Base-by-base conservation (phyloP, 768 basidiomycete species). In the Hortiboletus campestris region DNA sequence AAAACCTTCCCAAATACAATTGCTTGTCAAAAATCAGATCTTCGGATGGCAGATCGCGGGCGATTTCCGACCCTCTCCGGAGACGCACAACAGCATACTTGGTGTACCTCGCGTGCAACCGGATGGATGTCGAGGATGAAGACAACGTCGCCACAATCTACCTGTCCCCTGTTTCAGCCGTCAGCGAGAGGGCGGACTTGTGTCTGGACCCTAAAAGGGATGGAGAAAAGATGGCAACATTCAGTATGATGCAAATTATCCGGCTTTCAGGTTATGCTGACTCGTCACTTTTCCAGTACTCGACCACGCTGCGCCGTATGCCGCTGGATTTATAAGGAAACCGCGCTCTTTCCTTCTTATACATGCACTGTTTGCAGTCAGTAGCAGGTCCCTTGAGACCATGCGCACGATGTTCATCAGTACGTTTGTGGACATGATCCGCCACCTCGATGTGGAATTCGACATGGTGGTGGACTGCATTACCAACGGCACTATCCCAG, bases 1-100 rank as follows among this genome's bases (percentile, higher is more conserved):
- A 67, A n/a, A 17, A 10, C 6, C 61, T 67, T 14, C 50, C 51
- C 2, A 19, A 45, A 20, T 59, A 66, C 35, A 51, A 52, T 12
- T 16, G 12, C 16, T 39, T 54, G 25, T 36, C 43, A 10, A 25
- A 29, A 5, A 39, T 42, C 2, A 45, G 36, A 31, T 32, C 47
- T 6, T 11, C 19, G 4, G n/a, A 4, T 11, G 6, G 31, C 16
- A 32, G n/a, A 7, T 28, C 35, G 12, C 29, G 5, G 42, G 11
- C 2, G 1, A 2, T 20, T 1, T n/a, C 34, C 2, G 40, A 49
- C 31, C 32, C 45, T 40, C 39, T 43, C 22, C 48, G 32, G 13
- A 55, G 35, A 28, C 56, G 48, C 10, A 65, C 63, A 3, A 51
- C 6, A 7, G 50, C 50, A 16, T n/a, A 19, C 8, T 1, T 54